A percentile compares a stretch with the other conserved stretches of the same genome.
phyloP scores from a whole-genome alignment of 108 stramenopile species.

The Cyclotella kingstonii region DNA sequence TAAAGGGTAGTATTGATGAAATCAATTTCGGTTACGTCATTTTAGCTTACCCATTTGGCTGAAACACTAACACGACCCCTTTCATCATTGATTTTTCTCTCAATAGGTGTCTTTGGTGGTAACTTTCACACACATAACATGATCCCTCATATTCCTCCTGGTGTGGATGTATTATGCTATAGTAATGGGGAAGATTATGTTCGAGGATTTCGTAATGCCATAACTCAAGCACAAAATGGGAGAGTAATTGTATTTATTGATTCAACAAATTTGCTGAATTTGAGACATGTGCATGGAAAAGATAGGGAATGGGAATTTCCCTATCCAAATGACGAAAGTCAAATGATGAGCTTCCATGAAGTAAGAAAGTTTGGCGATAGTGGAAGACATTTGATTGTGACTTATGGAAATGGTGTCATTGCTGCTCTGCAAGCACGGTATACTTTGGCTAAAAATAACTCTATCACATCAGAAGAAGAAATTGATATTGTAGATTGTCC shows the following conservation, averaged over 20 bases:
- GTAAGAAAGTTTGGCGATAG: conserved; percentile 46
- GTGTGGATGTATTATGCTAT: conserved; percentile 86
- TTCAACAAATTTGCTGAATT: conserved; percentile 75
- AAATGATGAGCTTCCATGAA: conserved; percentile 58
- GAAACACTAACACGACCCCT: too few species aligned
- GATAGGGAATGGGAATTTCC: conserved; percentile 66
- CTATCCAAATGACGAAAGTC: conserved; percentile 50
- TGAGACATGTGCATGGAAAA: conserved; percentile 64
- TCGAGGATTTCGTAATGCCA: conserved; percentile 76
- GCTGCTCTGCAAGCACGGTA: conserved; percentile 65
- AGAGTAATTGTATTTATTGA: conserved; percentile 77
- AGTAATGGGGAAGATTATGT: conserved; percentile 82
- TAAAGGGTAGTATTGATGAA: too few species aligned
- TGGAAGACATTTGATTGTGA: conserved; percentile 60
- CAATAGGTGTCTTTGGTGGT: conserved; percentile 12
- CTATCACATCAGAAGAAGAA: conserved; percentile 36
- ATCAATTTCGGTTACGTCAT: too few species aligned
- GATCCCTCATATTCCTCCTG: conserved; percentile 76
- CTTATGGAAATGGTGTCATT: conserved; percentile 87
- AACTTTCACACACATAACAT: conserved; percentile 87
- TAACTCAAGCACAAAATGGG: conserved; percentile 67
- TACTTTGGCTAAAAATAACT: conserved; percentile 32
- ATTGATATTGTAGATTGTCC: conserved; percentile 80
- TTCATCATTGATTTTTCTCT: background rate
- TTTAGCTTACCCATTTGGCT: too few species aligned